Conservation (phyloP, 2,329 filamentous ascomycete species). For the Aspergillus amoenus region DNA sequence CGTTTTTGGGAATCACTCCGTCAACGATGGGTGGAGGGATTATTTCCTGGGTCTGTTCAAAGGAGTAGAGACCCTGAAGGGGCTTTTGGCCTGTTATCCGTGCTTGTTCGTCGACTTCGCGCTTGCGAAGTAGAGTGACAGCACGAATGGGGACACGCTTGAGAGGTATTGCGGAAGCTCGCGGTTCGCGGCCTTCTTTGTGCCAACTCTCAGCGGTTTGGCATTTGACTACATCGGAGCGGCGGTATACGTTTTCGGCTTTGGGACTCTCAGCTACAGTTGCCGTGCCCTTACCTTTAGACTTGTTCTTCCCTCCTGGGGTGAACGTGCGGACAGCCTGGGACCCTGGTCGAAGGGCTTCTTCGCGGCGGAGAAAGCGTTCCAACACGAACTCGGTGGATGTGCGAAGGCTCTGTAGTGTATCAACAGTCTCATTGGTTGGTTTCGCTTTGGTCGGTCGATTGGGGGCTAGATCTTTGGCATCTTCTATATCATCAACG, state of each 20-base stretch:
- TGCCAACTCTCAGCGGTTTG: constrained; percentile 97
- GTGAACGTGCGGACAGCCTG: constrained; percentile 72
- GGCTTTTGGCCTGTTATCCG: constrained; percentile 77
- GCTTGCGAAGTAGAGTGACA: constrained; percentile 80
- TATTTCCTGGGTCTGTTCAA: constrained; percentile 91
- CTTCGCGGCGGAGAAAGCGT: constrained; percentile 85
- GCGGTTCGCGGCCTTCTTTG: constrained; percentile 83
- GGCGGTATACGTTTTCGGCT: constrained; percentile 74
- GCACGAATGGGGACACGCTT: constrained; percentile 89
- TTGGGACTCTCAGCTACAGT: not conserved
- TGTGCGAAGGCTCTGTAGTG: constrained; percentile 82
- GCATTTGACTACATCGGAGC: constrained; percentile 77
- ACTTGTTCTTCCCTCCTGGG: constrained; percentile 62
- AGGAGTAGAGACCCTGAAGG: constrained; percentile 79
- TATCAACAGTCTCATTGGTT: constrained; percentile 70
- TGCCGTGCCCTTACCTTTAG: constrained; percentile 45
- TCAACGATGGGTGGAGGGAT: constrained; percentile 82
- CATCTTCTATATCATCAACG: constrained; percentile 76
- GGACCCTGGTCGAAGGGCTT: constrained; percentile 72
- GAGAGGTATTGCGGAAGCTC: constrained; percentile 68
- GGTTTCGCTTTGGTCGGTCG: constrained; percentile 66
- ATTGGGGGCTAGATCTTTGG: constrained; percentile 70
- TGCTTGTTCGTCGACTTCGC: constrained; percentile 84
- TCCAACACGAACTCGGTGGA: constrained; percentile 82
- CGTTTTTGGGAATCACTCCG: constrained; percentile 88